Conservation (phyloP, 305 asterid genomes). For the Andrographis paniculata region DNA sequence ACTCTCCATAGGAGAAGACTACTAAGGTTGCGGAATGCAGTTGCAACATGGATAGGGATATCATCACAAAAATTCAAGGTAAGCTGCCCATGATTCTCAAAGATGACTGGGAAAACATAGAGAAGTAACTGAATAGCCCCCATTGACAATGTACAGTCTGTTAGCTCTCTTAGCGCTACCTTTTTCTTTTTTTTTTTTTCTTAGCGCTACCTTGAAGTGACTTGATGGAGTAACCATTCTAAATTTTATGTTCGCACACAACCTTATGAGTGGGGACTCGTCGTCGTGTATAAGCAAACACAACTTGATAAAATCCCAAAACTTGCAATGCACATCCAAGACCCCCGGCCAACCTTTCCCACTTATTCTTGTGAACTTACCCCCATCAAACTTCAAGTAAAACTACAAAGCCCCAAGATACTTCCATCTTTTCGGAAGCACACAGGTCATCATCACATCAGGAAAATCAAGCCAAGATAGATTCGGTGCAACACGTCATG, state of each 20-base stretch:
- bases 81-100: slow-evolving; percentile 17
- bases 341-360: not conserved
- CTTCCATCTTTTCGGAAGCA: slow-evolving; percentile 28
- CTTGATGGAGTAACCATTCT: slow-evolving; percentile 6
- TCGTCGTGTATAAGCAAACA: slow-evolving; percentile 18
- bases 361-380: slow-evolving; percentile 8
- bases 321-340: slow-evolving; percentile 5
- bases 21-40: slow-evolving; percentile 7
- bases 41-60: slow-evolving; percentile 4
- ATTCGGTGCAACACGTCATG: slow-evolving; percentile 19
- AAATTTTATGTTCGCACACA: slow-evolving; percentile 7
- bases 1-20: slow-evolving; percentile 16
- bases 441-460: slow-evolving; percentile 20
- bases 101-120: slow-evolving; percentile 14
- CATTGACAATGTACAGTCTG: slow-evolving; percentile 20
- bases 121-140: slow-evolving; percentile 8
- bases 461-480: slow-evolving; percentile 20
- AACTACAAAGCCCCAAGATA: slow-evolving; percentile 19
- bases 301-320: slow-evolving; percentile 27
- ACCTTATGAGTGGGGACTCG: slow-evolving; percentile 6
- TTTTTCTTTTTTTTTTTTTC: no score
- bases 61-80: slow-evolving; percentile 8
- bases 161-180: slow-evolving; percentile 20
- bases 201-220: slow-evolving; percentile 17
- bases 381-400: slow-evolving; percentile 21